Percentiles rank a stretch among this genome's conserved stretches.
Evolutionary conservation across 305 asterid genomes (phyloP).

Genomic region (Fraxinus platypoda): DNA sequence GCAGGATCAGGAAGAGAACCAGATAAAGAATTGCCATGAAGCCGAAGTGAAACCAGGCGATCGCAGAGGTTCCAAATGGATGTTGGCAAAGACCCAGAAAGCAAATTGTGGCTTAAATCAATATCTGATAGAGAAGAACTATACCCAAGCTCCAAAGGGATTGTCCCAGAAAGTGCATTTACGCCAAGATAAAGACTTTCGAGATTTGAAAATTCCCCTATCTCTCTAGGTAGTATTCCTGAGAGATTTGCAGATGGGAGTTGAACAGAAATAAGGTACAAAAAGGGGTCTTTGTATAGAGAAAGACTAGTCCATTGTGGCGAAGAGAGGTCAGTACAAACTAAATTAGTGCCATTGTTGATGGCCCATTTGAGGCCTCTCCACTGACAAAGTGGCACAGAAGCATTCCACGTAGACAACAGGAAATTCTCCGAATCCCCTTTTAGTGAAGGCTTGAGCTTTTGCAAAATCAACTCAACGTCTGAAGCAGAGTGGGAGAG

Average conservation of each 20-base stretch:
- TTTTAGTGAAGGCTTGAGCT: constrained; percentile 71
- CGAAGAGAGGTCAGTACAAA: constrained; percentile 67
- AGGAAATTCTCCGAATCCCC: constrained; percentile 65
- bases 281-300: constrained; percentile 47
- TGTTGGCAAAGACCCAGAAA: constrained; percentile 67
- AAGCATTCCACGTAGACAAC: constrained; percentile 68
- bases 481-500: constrained; percentile 47
- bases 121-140: constrained; percentile 66
- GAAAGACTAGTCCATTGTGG: constrained; percentile 66
- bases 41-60: constrained; percentile 57
- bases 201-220: constrained; percentile 66
- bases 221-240: constrained; percentile 76
- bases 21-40: constrained; percentile 77
- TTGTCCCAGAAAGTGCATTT: constrained; percentile 62
- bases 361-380: constrained; percentile 80
- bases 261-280: constrained; percentile 73
- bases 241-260: constrained; percentile 91
- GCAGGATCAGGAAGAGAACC: constrained; percentile 80
- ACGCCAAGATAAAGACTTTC: constrained; percentile 70
- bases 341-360: constrained; percentile 49
- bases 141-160: constrained; percentile 94
- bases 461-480: constrained; percentile 60
- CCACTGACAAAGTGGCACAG: constrained; percentile 90
- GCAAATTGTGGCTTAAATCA: constrained; percentile 74
- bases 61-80: constrained; percentile 95